Conservation (phyloP, 2,329 filamentous ascomycete genomes). For the Scedosporium dehoogii region DNA sequence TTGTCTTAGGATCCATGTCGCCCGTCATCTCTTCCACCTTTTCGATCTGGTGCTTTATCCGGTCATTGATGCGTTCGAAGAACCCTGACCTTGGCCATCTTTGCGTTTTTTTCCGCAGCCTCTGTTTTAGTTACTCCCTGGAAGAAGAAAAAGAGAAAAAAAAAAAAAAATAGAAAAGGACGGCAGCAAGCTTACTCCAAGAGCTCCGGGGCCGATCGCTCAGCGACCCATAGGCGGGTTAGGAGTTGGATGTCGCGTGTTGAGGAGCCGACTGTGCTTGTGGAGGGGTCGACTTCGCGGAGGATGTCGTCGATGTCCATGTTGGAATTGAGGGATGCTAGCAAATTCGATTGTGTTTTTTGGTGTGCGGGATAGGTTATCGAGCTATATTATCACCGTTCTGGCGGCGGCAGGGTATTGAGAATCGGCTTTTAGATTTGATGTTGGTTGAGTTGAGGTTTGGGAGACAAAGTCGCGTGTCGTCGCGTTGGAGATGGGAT, state of each 20-base stretch:
- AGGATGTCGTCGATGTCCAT: conserved; percentile 81
- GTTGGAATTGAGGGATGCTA: conserved; percentile 1
- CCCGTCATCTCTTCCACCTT: conserved; percentile 68
- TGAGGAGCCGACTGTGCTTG: conserved; percentile 43
- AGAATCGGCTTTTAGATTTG: too few species aligned
- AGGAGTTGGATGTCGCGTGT: conserved; percentile 76
- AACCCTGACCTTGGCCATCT: conserved; percentile 61
- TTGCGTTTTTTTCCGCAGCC: conserved; percentile 17
- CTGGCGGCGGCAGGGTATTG: too few species aligned
- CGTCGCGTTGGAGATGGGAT: too few species aligned
- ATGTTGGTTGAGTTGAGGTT: too few species aligned
- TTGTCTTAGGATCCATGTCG: conserved; percentile 80
- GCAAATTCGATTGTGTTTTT: background rate
- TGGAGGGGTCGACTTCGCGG: conserved; percentile 56
- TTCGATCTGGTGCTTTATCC: conserved; percentile 60
- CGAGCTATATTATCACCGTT: too few species aligned
- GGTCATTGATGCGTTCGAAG: conserved; percentile 71
- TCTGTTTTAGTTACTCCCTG: background rate
- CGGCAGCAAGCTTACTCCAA: conserved; percentile 51
- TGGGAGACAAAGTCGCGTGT: too few species aligned
- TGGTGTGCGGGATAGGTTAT: too few species aligned
- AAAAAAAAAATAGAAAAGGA: background rate
- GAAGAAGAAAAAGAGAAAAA: background rate
- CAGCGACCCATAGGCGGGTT: conserved; percentile 87
- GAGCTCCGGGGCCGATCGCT: conserved; percentile 83